Evolutionary conservation across 2,329 filamentous ascomycete genomes (phyloP).

Genomic region (Fusarium sp.): DNA sequence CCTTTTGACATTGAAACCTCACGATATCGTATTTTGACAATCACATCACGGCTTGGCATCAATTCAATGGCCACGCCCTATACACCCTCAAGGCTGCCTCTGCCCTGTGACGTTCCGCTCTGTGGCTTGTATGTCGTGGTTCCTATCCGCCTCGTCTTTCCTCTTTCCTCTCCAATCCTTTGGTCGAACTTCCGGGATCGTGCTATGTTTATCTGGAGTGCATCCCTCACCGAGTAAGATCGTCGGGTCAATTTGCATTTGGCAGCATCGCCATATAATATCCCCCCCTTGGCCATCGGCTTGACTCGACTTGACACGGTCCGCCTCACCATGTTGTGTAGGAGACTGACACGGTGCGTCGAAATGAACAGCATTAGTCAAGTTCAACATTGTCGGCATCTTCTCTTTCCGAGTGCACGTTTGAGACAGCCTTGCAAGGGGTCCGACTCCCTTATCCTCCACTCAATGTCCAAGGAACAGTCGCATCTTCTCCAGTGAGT

Average conservation of each 20-base stretch:
- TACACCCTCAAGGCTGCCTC: not conserved
- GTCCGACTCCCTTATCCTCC: not conserved
- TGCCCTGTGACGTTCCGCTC: not conserved
- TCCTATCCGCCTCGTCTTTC: slow-evolving; percentile 9
- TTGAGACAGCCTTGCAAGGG: not conserved
- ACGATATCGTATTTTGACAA: slow-evolving; percentile 6
- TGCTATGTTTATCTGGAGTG: not conserved
- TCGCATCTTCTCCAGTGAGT: not conserved
- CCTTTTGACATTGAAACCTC: not conserved
- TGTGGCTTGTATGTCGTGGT: slow-evolving; percentile 9
- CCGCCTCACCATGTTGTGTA: not conserved
- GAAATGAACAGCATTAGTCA: not conserved
- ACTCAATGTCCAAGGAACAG: not conserved
- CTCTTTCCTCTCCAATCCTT: slow-evolving; percentile 9
- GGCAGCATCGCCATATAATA: slow-evolving; percentile 4
- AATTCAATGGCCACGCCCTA: not conserved
- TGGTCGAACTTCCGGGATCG: not conserved
- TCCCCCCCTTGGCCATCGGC: not conserved
- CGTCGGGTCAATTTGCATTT: slow-evolving; percentile 6
- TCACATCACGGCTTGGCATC: not conserved
- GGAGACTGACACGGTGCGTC: not conserved
- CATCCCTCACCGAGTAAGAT: slow-evolving; percentile 5
- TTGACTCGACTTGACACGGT: not conserved
- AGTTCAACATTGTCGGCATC: not conserved
- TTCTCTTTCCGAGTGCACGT: not conserved